Conservation (phyloP, 257 asterid genomes). For the Solanum stenotomum region DNA sequence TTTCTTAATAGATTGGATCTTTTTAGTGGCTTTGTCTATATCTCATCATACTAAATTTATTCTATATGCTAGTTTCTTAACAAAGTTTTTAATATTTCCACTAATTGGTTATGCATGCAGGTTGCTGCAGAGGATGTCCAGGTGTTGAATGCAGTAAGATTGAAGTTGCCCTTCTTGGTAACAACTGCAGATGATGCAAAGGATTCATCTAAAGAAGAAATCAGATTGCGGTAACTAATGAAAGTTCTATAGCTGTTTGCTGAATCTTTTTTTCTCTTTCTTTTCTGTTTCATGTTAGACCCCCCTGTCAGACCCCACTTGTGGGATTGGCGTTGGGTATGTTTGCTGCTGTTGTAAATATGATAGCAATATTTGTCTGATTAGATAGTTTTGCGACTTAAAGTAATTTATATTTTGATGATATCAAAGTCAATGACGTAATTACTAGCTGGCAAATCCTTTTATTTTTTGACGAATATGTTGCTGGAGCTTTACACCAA, state of each 20-base stretch:
- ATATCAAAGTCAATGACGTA: neutral
- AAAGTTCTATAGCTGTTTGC: neutral
- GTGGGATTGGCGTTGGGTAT: neutral
- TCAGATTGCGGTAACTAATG: constrained; percentile 61
- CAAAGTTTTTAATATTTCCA: neutral
- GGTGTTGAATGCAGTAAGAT: constrained; percentile 67
- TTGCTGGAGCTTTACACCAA: neutral
- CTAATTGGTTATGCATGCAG: constrained; percentile 32
- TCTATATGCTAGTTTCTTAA: neutral
- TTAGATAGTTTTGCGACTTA: neutral
- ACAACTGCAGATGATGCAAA: constrained; percentile 78
- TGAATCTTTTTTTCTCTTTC: neutral
- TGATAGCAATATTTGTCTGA: neutral
- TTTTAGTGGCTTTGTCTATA: neutral
- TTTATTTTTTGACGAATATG: neutral
- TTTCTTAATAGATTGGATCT: neutral
- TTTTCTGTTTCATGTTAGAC: neutral
- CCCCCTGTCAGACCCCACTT: neutral
- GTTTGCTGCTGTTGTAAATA: neutral
- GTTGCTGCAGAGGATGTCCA: constrained; percentile 75
- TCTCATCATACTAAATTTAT: neutral
- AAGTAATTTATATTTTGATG: neutral
- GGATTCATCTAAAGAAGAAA: constrained; percentile 78
- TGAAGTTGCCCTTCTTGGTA: constrained; percentile 86
- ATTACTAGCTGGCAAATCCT: neutral